These are phyloP conservation scores for Albugo laibachii DNA, from an alignment of 352 stramenopile species.

Conservation along the genomic window DNA sequence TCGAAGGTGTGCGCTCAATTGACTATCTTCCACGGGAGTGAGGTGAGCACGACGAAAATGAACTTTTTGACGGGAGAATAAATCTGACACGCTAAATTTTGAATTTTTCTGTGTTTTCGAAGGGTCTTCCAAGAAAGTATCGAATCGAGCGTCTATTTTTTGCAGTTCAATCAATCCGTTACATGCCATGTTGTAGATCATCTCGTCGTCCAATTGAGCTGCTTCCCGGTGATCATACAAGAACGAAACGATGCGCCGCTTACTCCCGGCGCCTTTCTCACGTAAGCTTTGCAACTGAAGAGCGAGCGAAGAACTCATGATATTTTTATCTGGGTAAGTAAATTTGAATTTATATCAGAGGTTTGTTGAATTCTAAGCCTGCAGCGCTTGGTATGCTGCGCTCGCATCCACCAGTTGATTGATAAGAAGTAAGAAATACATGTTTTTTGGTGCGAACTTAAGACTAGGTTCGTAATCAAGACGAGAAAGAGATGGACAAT, in stretches of 20 bases:
- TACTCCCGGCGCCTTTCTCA: constrained; percentile 51
- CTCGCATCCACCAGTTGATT: too few relatives aligned
- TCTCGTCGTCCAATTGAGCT: constrained; percentile 64
- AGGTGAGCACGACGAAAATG: constrained; percentile 64
- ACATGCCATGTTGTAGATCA: constrained; percentile 69
- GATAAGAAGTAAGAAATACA: background rate
- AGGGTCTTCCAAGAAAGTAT: constrained; percentile 26
- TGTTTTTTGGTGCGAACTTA: constrained; percentile 1
- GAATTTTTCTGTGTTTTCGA: constrained; percentile 1
- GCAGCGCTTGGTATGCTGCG: too few relatives aligned
- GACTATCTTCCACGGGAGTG: constrained; percentile 28
- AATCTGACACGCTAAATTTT: constrained; percentile 3
- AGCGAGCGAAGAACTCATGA: constrained; percentile 20
- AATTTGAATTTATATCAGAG: background rate
- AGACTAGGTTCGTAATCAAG: background rate
- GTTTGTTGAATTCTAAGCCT: background rate
- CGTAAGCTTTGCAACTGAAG: constrained; percentile 66
- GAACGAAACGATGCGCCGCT: constrained; percentile 67
- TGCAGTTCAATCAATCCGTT: constrained; percentile 64
- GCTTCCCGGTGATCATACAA: constrained; percentile 69
- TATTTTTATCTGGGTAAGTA: background rate
- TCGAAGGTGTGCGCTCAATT: constrained; percentile 39
- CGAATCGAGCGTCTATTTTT: constrained; percentile 50
- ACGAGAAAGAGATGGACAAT: too few relatives aligned
- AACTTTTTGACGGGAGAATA: constrained; percentile 55